Evolutionary conservation across 441 rosid genomes (phyloP).

Genomic region (Eruca vesicaria): DNA sequence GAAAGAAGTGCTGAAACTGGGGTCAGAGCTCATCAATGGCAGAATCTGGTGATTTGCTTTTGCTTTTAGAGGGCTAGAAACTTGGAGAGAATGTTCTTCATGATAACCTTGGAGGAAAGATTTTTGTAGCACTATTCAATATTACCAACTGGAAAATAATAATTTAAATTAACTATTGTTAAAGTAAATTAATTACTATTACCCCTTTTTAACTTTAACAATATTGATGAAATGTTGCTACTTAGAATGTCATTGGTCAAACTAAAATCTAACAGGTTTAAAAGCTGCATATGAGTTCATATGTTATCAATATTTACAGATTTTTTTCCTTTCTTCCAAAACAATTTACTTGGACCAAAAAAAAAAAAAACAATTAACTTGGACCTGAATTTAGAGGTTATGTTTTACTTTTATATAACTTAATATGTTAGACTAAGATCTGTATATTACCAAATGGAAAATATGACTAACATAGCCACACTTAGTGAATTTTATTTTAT

Average conservation of each 20-base stretch:
- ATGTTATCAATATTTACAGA: not conserved
- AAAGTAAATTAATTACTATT: not conserved
- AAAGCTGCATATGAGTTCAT: not conserved
- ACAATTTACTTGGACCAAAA: not conserved
- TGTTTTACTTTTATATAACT: not conserved
- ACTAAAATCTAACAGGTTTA: not conserved
- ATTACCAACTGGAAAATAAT: not conserved
- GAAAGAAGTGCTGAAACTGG: not conserved
- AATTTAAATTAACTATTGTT: not conserved
- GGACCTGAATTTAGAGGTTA: conserved; percentile 21
- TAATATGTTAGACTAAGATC: not conserved
- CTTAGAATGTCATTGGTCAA: not conserved
- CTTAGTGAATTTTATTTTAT: no score
- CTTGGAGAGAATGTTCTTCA: conserved; percentile 23
- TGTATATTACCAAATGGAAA: not conserved
- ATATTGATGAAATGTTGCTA: not conserved
- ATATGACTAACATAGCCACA: not conserved
- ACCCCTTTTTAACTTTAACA: not conserved
- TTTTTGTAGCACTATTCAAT: not conserved
- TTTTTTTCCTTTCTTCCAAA: not conserved
- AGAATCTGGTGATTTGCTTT: conserved; percentile 4
- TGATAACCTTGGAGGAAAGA: not conserved
- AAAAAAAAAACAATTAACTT: not conserved
- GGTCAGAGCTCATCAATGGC: conserved; percentile 23
- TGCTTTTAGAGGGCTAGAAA: not conserved